phyloP scores from a whole-genome alignment of 2,329 filamentous ascomycete genomes.

The Cladophialophora carrionii region DNA sequence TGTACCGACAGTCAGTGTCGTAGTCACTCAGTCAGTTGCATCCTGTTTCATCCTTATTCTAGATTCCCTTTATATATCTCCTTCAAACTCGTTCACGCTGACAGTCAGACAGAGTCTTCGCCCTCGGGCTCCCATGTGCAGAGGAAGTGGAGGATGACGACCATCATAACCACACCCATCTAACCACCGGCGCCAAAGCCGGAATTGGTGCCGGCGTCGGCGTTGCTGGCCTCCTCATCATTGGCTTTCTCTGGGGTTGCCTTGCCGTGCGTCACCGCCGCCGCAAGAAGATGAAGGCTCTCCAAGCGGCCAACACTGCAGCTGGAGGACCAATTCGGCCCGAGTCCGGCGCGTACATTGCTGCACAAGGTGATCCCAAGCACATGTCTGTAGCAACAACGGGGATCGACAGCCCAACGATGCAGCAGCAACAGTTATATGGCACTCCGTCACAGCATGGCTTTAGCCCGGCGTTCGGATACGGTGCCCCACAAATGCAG shows the following conservation, averaged over 20 bases:
- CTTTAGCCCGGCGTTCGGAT: constrained; percentile 17
- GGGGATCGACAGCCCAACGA: constrained; percentile 21
- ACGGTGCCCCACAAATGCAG: constrained; percentile 4
- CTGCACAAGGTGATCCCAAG: constrained; percentile 11
- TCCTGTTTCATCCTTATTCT: neutral
- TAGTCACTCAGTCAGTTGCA: constrained; percentile 27
- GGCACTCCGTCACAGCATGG: constrained; percentile 8
- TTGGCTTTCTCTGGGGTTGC: constrained; percentile 21
- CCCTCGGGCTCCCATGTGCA: constrained; percentile 31
- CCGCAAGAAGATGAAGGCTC: constrained; percentile 20
- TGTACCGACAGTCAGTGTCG: constrained; percentile 25
- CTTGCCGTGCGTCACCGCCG: constrained; percentile 23
- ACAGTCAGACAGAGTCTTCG: constrained; percentile 25
- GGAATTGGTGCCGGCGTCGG: constrained; percentile 47
- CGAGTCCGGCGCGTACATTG: constrained; percentile 8
- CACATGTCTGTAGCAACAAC: constrained; percentile 26
- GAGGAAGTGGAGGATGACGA: constrained; percentile 15
- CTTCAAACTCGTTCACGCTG: neutral
- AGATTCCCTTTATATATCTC: neutral
- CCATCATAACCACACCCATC: constrained; percentile 16
- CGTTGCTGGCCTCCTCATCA: constrained; percentile 41
- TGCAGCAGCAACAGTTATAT: constrained; percentile 16
- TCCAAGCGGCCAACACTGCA: constrained; percentile 18
- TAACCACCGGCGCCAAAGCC: constrained; percentile 41
- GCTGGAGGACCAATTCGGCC: constrained; percentile 21